Evolutionary conservation across 1,139 yeast species (phyloP).

Genomic region (Blastobotrys persicus): DNA sequence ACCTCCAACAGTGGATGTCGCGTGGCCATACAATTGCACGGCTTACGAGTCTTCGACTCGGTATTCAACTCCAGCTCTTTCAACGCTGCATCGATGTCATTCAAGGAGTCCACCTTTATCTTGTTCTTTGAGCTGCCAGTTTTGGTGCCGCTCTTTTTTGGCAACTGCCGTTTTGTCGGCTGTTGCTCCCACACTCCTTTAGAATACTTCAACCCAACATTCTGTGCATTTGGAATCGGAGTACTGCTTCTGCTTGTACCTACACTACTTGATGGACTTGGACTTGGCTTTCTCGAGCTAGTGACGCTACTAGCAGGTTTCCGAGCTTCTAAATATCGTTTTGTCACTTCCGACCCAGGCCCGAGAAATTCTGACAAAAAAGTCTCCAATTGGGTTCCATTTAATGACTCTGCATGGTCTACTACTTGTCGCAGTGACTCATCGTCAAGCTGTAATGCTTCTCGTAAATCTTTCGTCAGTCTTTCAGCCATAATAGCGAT

Average conservation of each 20-base stretch:
- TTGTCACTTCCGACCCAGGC: constrained; percentile 8
- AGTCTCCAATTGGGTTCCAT: constrained; percentile 9
- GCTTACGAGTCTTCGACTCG: constrained; percentile 29
- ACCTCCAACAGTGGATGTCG: constrained; percentile 84
- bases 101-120: constrained; percentile 33
- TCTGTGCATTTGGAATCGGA: not conserved
- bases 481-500: constrained; percentile 4
- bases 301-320: not conserved
- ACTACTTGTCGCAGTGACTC: constrained; percentile 16
- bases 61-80: constrained; percentile 32
- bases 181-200: constrained; percentile 24
- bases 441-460: constrained; percentile 15
- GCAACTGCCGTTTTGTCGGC: constrained; percentile 16
- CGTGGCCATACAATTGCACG: constrained; percentile 68
- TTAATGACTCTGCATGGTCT: constrained; percentile 13
- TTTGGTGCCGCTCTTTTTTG: constrained; percentile 12
- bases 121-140: constrained; percentile 18
- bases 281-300: not conserved
- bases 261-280: not conserved
- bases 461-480: constrained; percentile 4
- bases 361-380: constrained; percentile 17
- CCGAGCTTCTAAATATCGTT: constrained; percentile 11
- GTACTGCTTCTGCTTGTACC: constrained; percentile 3
- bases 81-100: constrained; percentile 38
- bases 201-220: constrained; percentile 15